Conservation (phyloP, 176 grass and related monocot species). For the Musa troglodytarum region DNA sequence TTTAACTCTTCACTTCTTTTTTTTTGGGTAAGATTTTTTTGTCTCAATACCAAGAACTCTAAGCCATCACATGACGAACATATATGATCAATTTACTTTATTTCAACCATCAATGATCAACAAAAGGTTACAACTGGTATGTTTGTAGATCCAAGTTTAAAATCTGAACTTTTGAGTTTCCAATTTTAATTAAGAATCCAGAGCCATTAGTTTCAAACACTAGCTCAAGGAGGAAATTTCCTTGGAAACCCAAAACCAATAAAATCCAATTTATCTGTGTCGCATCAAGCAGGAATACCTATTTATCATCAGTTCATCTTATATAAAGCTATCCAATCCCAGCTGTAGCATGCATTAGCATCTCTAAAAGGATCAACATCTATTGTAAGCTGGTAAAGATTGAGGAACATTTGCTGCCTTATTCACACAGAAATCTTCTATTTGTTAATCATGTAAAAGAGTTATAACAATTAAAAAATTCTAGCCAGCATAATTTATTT, state of each 20-base stretch:
- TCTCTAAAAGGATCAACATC: background rate
- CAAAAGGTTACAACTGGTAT: background rate
- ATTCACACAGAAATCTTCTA: background rate
- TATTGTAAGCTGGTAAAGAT: too few species aligned
- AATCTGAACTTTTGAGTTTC: background rate
- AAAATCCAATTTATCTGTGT: background rate
- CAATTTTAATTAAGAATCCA: background rate
- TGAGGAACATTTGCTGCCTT: too few species aligned
- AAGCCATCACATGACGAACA: background rate
- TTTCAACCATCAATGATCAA: background rate
- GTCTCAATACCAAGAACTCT: too few species aligned
- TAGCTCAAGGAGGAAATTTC: background rate
- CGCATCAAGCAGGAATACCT: background rate
- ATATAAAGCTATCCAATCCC: background rate
- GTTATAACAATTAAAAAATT: background rate
- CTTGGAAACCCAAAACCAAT: background rate
- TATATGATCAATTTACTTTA: background rate
- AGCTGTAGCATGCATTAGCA: background rate
- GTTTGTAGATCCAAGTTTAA: background rate
- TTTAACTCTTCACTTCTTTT: background rate
- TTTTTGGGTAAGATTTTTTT: background rate
- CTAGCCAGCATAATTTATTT: background rate
- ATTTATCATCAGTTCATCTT: background rate
- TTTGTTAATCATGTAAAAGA: background rate
- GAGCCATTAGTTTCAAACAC: background rate